Conservation (phyloP, 2,329 filamentous ascomycete genomes). For the Dryadomyces quercus-mongolicae region DNA sequence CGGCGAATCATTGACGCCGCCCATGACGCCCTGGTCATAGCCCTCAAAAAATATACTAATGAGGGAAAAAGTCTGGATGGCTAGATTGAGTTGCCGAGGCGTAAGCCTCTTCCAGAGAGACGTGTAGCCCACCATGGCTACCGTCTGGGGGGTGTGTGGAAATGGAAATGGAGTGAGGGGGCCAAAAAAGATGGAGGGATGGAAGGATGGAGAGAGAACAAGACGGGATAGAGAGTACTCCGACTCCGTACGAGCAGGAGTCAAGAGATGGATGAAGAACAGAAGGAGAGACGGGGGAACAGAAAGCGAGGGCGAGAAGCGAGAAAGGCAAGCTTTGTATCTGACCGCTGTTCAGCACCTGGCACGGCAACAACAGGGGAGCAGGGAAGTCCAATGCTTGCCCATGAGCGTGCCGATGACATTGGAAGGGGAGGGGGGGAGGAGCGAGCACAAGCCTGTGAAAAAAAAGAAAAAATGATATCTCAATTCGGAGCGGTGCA, state of each 20-base stretch:
- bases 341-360: too few relatives aligned
- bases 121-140: slow-evolving; percentile 23
- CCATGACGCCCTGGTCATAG: slow-evolving; percentile 44
- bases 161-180: background rate
- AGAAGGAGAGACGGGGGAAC: background rate
- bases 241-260: background rate
- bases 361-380: too few relatives aligned
- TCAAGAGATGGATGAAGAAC: background rate
- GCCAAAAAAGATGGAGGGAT: background rate
- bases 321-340: too few relatives aligned
- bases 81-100: slow-evolving; percentile 26
- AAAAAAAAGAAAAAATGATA: too few relatives aligned
- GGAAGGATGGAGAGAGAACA: background rate
- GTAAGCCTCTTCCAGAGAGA: slow-evolving; percentile 29
- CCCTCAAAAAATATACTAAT: slow-evolving; percentile 27
- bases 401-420: too few relatives aligned
- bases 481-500: too few relatives aligned
- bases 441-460: too few relatives aligned
- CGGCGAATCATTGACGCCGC: slow-evolving; percentile 32
- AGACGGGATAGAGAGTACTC: background rate
- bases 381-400: too few relatives aligned
- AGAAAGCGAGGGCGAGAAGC: too few relatives aligned
- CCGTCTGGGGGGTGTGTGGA: background rate
- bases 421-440: too few relatives aligned
- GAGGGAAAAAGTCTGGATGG: slow-evolving; percentile 19